Conservation (phyloP, 306 rosid species). For the Quercus bicolor region DNA sequence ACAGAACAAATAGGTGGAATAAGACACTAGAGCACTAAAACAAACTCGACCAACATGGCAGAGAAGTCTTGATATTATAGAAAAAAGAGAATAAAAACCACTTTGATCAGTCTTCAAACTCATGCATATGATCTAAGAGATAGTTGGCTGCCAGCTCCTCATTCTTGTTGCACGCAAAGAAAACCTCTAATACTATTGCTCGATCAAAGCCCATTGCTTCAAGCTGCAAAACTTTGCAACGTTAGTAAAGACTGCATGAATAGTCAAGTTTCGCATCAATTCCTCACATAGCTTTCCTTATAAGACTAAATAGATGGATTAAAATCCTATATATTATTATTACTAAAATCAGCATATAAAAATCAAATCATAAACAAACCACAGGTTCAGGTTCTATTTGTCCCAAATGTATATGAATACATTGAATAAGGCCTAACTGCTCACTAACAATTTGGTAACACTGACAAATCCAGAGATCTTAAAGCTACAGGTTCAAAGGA, state of each 20-base stretch:
- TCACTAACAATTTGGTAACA: no score
- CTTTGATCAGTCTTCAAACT: conserved; percentile 53
- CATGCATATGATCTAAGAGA: conserved; percentile 74
- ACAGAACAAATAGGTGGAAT: conserved; percentile 5
- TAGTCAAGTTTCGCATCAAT: not conserved
- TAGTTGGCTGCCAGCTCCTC: conserved; percentile 87
- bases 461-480: no score
- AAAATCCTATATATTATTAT: no score
- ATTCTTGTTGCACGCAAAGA: conserved; percentile 78
- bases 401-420: no score
- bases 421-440: no score
- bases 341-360: no score
- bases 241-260: not conserved
- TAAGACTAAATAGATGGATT: not conserved
- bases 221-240: conserved; percentile 40
- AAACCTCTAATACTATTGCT: conserved; percentile 69
- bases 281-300: not conserved
- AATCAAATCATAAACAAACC: no score
- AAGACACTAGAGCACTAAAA: conserved; percentile 13
- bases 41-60: conserved; percentile 20
- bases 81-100: not conserved
- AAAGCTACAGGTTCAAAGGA: no score
- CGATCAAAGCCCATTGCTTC: conserved; percentile 81
- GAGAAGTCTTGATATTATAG: conserved; percentile 9
- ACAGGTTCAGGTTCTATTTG: no score